Evolutionary conservation across 2,329 filamentous ascomycete species (phyloP).

Genomic region (Geosmithia putterillii): DNA sequence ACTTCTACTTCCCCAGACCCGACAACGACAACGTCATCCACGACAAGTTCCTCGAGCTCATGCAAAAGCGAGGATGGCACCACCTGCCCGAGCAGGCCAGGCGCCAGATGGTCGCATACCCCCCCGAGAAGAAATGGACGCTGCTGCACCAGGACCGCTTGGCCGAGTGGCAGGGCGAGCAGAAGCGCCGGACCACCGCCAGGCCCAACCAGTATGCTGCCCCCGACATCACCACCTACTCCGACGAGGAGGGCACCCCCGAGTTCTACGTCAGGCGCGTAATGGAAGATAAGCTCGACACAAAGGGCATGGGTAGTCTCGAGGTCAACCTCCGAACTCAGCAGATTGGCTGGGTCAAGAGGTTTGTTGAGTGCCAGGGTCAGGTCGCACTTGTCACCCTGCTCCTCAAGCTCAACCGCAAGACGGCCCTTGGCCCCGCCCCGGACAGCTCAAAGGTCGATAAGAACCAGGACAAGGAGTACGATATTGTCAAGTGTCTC

Average conservation of each 20-base stretch:
- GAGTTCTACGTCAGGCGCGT: conserved; percentile 98
- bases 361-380: conserved; percentile 93
- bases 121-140: conserved; percentile 93
- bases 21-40: conserved; percentile 76
- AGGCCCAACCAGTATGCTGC: conserved; percentile 59
- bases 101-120: conserved; percentile 92
- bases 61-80: conserved; percentile 97
- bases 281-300: conserved; percentile 87
- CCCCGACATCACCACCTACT: conserved; percentile 59
- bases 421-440: conserved; percentile 61
- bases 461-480: conserved; percentile 80
- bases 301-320: conserved; percentile 83
- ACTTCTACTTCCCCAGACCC: conserved; percentile 56
- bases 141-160: conserved; percentile 90
- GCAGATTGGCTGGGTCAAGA: conserved; percentile 93
- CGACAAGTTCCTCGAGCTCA: conserved; percentile 81
- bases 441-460: conserved; percentile 48
- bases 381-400: conserved; percentile 93
- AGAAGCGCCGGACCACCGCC: conserved; percentile 70
- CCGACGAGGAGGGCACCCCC: conserved; percentile 89
- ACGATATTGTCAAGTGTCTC: conserved; percentile 94
- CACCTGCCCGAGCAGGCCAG: conserved; percentile 89
- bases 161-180: conserved; percentile 87
- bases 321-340: conserved; percentile 93
- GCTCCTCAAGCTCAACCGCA: conserved; percentile 84